Conservation (phyloP, 805 yeast genomes). For the Teunomyces stri region DNA sequence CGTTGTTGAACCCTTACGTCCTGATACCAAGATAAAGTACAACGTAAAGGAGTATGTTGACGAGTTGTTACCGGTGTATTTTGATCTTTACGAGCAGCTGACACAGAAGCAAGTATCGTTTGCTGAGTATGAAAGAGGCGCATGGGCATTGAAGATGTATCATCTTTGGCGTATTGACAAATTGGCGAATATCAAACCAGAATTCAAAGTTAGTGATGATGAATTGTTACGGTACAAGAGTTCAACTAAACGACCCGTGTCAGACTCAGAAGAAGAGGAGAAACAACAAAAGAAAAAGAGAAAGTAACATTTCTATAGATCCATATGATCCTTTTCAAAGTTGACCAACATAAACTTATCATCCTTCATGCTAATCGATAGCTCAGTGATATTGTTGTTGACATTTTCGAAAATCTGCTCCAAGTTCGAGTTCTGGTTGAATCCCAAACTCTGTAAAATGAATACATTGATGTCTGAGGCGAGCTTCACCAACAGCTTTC, state of each 20-base stretch:
- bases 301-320: constrained; percentile 13
- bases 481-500: constrained; percentile 17
- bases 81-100: constrained; percentile 7
- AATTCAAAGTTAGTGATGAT: constrained; percentile 16
- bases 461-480: constrained; percentile 22
- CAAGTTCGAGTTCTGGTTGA: constrained; percentile 26
- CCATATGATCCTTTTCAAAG: constrained; percentile 35
- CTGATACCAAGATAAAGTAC: constrained; percentile 37
- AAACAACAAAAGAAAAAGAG: not conserved
- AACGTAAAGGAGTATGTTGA: constrained; percentile 41
- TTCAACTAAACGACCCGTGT: not conserved
- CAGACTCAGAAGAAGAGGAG: constrained; percentile 4
- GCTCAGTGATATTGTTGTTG: constrained; percentile 26
- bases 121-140: constrained; percentile 30
- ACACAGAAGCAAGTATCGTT: constrained; percentile 7
- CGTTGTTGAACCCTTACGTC: constrained; percentile 23
- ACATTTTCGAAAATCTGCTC: constrained; percentile 31
- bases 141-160: constrained; percentile 36
- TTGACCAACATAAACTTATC: constrained; percentile 35
- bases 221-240: constrained; percentile 6
- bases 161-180: constrained; percentile 22
- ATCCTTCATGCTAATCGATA: constrained; percentile 29
- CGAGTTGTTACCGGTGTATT: constrained; percentile 25
- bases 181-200: constrained; percentile 22
- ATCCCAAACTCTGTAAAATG: constrained; percentile 23